Conservation (phyloP, 257 asterid genomes). For the Petunia axillaris region DNA sequence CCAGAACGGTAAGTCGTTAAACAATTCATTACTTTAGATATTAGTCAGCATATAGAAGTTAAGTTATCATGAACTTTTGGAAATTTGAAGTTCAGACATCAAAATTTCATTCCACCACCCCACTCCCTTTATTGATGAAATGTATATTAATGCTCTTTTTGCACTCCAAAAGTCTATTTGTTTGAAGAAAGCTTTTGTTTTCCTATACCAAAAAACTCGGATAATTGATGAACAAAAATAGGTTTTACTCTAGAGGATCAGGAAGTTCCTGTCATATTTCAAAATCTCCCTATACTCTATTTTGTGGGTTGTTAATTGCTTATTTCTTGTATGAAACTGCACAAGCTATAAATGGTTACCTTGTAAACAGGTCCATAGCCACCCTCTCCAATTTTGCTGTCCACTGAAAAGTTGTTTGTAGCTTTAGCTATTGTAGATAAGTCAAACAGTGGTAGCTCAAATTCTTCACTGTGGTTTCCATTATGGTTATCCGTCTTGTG, state of each 20-base stretch:
- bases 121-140: neutral
- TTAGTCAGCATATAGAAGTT: neutral
- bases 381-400: conserved; percentile 39
- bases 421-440: conserved; percentile 32
- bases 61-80: neutral
- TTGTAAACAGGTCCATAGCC: conserved; percentile 45
- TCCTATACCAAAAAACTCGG: neutral
- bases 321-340: neutral
- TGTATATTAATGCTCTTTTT: neutral
- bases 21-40: neutral
- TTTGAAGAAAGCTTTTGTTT: neutral
- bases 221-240: too few relatives aligned
- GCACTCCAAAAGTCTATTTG: neutral
- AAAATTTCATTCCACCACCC: neutral
- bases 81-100: neutral
- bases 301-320: neutral
- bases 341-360: conserved; percentile 24
- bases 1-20: neutral
- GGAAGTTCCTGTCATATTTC: neutral
- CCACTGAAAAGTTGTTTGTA: conserved; percentile 32
- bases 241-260: too few relatives aligned
- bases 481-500: conserved; percentile 14
- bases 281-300: neutral
- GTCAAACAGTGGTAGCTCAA: conserved; percentile 38
- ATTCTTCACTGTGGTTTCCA: conserved; percentile 23